These are phyloP conservation scores for Nakazawaea wickerhamii DNA, from an alignment of 805 yeast species.

Conservation along the genomic window DNA sequence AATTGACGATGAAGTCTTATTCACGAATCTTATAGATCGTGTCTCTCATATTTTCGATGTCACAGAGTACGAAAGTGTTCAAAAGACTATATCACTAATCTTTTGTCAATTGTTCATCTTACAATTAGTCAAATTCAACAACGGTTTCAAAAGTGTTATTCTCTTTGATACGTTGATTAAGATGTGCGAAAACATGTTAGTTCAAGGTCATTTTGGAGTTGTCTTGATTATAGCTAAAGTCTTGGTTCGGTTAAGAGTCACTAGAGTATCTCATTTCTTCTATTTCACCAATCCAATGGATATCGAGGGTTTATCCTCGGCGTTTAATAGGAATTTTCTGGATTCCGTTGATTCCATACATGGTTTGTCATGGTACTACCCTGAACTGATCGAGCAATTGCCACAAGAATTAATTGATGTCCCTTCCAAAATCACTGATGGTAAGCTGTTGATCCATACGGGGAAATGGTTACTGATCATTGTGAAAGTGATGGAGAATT, in stretches of 20 bases:
- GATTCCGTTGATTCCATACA: slow-evolving; percentile 21
- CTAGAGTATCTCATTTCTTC: slow-evolving; percentile 38
- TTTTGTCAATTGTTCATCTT: slow-evolving; percentile 16
- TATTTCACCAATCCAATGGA: slow-evolving; percentile 51
- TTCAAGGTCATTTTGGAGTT: slow-evolving; percentile 29
- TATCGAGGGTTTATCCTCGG: slow-evolving; percentile 60
- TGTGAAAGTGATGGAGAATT: slow-evolving; percentile 41
- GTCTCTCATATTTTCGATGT: neutral
- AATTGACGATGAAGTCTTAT: neutral
- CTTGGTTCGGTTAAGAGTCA: slow-evolving; percentile 48
- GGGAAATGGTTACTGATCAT: slow-evolving; percentile 47
- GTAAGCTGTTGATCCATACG: slow-evolving; percentile 31
- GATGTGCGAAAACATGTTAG: slow-evolving; percentile 28
- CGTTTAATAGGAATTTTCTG: slow-evolving; percentile 45
- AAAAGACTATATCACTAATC: slow-evolving; percentile 17
- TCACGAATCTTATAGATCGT: neutral
- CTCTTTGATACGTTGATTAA: slow-evolving; percentile 27
- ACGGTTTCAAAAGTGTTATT: neutral
- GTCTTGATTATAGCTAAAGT: slow-evolving; percentile 46
- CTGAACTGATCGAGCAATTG: slow-evolving; percentile 48
- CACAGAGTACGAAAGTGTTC: neutral
- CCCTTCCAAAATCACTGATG: slow-evolving; percentile 29
- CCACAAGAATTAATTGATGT: slow-evolving; percentile 36
- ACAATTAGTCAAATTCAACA: neutral
- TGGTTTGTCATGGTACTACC: slow-evolving; percentile 49